Evolutionary conservation across 345 rosid genomes (phyloP).

Genomic region (Citrus mangshanensis): DNA sequence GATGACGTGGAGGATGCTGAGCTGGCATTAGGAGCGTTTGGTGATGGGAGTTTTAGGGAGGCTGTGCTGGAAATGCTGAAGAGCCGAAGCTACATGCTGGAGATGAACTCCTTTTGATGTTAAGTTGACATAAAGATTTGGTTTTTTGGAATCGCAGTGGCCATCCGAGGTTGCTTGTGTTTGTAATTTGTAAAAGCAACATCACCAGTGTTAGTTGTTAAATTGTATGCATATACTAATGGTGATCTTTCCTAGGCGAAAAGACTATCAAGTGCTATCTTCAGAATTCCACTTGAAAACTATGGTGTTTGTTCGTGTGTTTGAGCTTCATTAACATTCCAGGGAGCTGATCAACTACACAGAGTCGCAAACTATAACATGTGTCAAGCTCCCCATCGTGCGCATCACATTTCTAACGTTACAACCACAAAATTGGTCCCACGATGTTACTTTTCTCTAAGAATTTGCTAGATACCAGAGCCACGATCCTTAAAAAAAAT

Average conservation of each 20-base stretch:
- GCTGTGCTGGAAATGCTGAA: slow-evolving; percentile 31
- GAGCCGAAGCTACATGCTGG: slow-evolving; percentile 34
- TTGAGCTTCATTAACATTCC: too few species aligned
- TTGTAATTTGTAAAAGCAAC: neutral
- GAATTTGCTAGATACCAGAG: neutral
- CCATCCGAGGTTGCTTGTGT: neutral
- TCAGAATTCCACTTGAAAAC: too few species aligned
- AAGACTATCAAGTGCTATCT: neutral
- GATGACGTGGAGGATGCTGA: slow-evolving; percentile 38
- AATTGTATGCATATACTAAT: neutral
- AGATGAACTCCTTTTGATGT: slow-evolving; percentile 45
- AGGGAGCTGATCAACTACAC: too few species aligned
- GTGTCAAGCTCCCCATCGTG: too few species aligned
- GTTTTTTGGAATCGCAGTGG: too few species aligned
- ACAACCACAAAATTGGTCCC: too few species aligned
- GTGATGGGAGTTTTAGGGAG: slow-evolving; percentile 29
- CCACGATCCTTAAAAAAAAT: neutral
- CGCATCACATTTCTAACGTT: too few species aligned
- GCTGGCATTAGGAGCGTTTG: slow-evolving; percentile 42
- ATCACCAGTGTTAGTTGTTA: too few species aligned
- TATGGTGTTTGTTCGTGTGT: too few species aligned
- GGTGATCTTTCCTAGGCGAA: neutral
- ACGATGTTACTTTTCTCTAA: neutral
- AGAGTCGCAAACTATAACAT: too few species aligned
- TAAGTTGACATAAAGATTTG: neutral